Evolutionary conservation across 345 rosid species (phyloP).

Genomic region (Hibiscus mutabilis): DNA sequence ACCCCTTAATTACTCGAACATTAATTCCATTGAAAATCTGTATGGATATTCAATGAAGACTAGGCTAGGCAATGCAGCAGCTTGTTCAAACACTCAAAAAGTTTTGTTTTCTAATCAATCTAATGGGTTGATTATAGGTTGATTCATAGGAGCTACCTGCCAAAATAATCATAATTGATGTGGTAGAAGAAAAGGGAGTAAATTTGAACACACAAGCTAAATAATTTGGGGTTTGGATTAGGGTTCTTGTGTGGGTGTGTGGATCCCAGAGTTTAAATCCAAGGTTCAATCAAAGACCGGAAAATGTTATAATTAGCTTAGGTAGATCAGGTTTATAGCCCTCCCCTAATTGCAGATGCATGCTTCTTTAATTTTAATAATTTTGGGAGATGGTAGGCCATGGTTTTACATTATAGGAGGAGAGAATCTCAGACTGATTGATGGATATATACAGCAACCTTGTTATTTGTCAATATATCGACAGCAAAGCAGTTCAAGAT

Average conservation of each 20-base stretch:
- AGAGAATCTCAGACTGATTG: slow-evolving; percentile 24
- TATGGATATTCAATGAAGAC: background rate
- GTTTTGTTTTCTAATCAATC: background rate
- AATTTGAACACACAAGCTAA: background rate
- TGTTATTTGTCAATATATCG: slow-evolving; percentile 7
- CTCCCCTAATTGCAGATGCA: background rate
- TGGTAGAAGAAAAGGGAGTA: background rate
- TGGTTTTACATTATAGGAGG: background rate
- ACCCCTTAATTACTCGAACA: background rate
- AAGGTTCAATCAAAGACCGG: slow-evolving; percentile 19
- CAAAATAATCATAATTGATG: slow-evolving; percentile 1
- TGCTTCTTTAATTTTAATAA: background rate
- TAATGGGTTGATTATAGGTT: slow-evolving; percentile 8
- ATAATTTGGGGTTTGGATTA: slow-evolving; percentile 9
- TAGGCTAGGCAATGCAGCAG: background rate
- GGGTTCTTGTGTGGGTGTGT: slow-evolving; percentile 15
- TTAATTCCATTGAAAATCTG: background rate
- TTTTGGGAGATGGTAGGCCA: slow-evolving; percentile 20
- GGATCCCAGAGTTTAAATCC: slow-evolving; percentile 18
- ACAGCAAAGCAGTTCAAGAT: slow-evolving; percentile 7
- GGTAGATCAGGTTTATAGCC: background rate
- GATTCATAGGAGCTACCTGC: background rate
- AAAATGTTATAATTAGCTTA: background rate
- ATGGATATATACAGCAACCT: background rate
- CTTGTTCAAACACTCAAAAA: background rate